phyloP scores from a whole-genome alignment of 305 asterid genomes.

The Ajuga reptans region DNA sequence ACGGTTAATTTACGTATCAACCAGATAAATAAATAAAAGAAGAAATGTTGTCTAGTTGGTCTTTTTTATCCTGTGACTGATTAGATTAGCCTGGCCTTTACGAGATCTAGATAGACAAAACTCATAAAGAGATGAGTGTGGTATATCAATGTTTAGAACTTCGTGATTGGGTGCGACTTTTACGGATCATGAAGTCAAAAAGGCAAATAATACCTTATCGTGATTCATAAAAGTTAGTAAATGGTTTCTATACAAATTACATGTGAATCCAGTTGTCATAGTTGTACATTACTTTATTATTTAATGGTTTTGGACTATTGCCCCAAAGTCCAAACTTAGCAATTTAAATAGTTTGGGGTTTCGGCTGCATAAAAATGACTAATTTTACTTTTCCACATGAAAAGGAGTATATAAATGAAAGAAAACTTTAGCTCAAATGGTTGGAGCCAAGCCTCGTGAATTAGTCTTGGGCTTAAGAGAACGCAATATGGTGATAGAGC shows the following conservation, averaged over 20 bases:
- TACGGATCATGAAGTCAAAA: neutral
- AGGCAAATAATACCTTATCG: neutral
- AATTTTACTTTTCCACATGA: neutral
- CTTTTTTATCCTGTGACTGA: neutral
- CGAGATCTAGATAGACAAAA: constrained; percentile 1
- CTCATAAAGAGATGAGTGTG: neutral
- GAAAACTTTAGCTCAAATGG: neutral
- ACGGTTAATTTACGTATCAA: neutral
- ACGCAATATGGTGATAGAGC: neutral
- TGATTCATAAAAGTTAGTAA: neutral
- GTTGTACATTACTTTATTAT: neutral
- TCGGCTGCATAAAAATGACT: neutral
- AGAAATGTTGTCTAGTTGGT: neutral
- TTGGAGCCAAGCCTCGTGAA: neutral
- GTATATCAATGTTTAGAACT: neutral
- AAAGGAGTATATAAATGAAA: neutral
- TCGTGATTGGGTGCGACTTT: neutral
- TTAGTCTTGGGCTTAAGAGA: neutral
- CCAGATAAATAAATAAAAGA: neutral
- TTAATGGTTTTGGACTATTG: neutral
- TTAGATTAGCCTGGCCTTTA: constrained; percentile 11
- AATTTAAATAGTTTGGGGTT: neutral
- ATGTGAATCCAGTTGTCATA: neutral
- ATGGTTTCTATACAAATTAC: neutral
- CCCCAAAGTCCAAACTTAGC: neutral